Evolutionary conservation across 1,284 basidiomycete genomes (phyloP), one percentile per base, ranked within the genome.

Genomic region (Lentinula novae-zelandiae): DNA sequence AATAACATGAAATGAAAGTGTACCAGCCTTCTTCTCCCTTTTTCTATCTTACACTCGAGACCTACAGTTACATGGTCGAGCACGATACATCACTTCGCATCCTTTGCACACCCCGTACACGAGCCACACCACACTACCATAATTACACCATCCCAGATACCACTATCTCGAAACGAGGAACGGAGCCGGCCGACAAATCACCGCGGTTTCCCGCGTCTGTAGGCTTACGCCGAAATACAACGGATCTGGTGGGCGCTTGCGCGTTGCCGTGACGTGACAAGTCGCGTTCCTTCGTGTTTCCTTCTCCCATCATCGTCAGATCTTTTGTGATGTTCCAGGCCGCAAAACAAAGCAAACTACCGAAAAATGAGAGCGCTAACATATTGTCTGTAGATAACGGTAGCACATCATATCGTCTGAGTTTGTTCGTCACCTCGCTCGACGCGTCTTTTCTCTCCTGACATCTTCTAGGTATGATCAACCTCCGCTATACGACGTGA

Each of bases 401-500:
- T 31, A 60, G 52, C 27, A 46, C 39, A 8, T 42, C 87, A 2
- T 79, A 84, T 71, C 77, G 89, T 22, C 79, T 96, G n/a, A 94
- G 89, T 76, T 92, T 96, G 92, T 93, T 68, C 67, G 89, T 76
- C 34, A 44, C 67, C 89, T 76, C 34, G 44, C 57, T 52, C 34
- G 63, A 60, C 38, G 17, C 49, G 31, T 54, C 56, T 34, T 55
- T 58, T 53, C 40, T 62, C 56, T 62, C 27, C 49, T 15, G 49
- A 36, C 57, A 7, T 58, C 38, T 58, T 39, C 12, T 64, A 95
- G 93, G 75, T 98, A 99, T 70, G 86, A 93, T 64, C 77, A 75
- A n/a, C 93, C 95, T 12, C 96, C 96, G 5, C 71, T 83, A 13
- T 89, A 90, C 53, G 96, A 99, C 68, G 90, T 99, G 34, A 96